phyloP scores from a whole-genome alignment of 768 basidiomycete genomes.

The Leccinum subtestaceum region DNA sequence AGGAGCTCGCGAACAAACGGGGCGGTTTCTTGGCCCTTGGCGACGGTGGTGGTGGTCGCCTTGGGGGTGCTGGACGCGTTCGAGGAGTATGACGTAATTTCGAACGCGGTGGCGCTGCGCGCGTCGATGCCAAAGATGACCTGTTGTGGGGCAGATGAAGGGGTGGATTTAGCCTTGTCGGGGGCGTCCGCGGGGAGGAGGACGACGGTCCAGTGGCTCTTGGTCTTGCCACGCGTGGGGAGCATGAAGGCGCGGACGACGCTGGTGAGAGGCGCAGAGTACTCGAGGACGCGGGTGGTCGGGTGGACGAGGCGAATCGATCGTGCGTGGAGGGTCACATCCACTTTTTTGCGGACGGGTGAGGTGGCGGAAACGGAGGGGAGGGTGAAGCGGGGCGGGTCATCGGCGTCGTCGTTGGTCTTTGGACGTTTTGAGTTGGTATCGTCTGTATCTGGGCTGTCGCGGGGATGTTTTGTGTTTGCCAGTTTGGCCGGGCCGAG shows the following conservation, averaged over 20 bases:
- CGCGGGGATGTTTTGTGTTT: slow-evolving; percentile 32
- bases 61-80: slow-evolving; percentile 18
- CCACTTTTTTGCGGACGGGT: slow-evolving; percentile 73
- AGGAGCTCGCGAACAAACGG: slow-evolving; percentile 52
- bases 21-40: slow-evolving; percentile 56
- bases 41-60: slow-evolving; percentile 31
- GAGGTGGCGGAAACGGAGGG: slow-evolving; percentile 67
- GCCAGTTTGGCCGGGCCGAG: not conserved
- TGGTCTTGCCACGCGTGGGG: slow-evolving; percentile 70
- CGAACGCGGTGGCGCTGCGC: slow-evolving; percentile 41
- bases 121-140: slow-evolving; percentile 75
- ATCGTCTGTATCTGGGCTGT: slow-evolving; percentile 12
- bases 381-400: slow-evolving; percentile 53
- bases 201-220: slow-evolving; percentile 70
- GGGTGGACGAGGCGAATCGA: slow-evolving; percentile 55
- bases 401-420: slow-evolving; percentile 29
- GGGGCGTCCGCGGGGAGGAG: slow-evolving; percentile 57
- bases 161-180: slow-evolving; percentile 39
- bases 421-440: slow-evolving; percentile 20
- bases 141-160: slow-evolving; percentile 41
- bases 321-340: slow-evolving; percentile 53
- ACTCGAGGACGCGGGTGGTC: slow-evolving; percentile 46
- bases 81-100: slow-evolving; percentile 37
- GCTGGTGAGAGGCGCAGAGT: slow-evolving; percentile 45
- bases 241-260: slow-evolving; percentile 66